Conservation (phyloP, 805 yeast genomes). For the Wickerhamiella siamensis region DNA sequence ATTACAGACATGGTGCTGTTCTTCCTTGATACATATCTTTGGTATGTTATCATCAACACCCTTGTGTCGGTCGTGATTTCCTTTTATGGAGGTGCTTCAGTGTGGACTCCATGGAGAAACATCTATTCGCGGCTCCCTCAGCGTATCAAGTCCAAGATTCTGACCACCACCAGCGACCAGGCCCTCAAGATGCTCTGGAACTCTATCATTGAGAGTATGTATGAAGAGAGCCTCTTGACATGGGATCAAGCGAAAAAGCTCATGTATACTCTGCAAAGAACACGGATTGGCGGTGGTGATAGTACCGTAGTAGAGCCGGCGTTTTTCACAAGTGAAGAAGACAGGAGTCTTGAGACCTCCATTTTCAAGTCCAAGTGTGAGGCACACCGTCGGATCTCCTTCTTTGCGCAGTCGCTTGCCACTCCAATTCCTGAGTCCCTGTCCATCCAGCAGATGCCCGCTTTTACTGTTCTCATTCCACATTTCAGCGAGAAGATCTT, state of each 20-base stretch:
- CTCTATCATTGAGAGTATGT: constrained; percentile 69
- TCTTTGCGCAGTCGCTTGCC: constrained; percentile 79
- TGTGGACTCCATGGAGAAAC: constrained; percentile 84
- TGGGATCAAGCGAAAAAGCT: constrained; percentile 57
- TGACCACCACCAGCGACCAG: constrained; percentile 35
- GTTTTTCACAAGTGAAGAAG: constrained; percentile 73
- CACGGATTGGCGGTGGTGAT: constrained; percentile 27
- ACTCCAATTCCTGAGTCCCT: constrained; percentile 70
- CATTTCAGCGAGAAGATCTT: constrained; percentile 77
- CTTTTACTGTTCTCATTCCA: constrained; percentile 73
- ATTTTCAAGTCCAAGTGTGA: constrained; percentile 51
- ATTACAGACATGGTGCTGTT: constrained; percentile 54
- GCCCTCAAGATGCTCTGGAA: constrained; percentile 44
- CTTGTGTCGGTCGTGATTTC: constrained; percentile 58
- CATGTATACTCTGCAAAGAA: constrained; percentile 32
- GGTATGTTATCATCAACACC: constrained; percentile 77
- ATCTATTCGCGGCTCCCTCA: constrained; percentile 63
- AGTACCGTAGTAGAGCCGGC: constrained; percentile 50
- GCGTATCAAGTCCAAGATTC: constrained; percentile 55
- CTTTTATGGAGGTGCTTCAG: constrained; percentile 60
- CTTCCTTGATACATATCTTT: constrained; percentile 66
- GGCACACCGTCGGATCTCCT: constrained; percentile 70
- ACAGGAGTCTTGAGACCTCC: constrained; percentile 45
- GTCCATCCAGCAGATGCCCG: constrained; percentile 56
- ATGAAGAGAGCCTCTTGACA: constrained; percentile 62